phyloP scores from a whole-genome alignment of 805 yeast species.

The Kodamaea hsintzibuensis region DNA sequence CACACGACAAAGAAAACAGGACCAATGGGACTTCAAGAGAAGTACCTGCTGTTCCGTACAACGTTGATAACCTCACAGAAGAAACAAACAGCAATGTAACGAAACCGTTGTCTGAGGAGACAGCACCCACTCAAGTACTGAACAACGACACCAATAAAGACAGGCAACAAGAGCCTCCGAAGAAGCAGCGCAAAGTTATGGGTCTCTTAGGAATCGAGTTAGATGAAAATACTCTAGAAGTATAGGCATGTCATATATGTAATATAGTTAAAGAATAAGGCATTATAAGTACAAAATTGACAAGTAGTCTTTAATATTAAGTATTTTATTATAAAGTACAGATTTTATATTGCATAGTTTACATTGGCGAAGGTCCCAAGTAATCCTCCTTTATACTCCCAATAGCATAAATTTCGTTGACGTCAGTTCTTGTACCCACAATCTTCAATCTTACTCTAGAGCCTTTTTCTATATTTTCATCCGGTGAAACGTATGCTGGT shows the following conservation, averaged over 20 bases:
- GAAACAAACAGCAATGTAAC: neutral
- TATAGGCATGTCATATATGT: neutral
- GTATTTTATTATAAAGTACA: neutral
- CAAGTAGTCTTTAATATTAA: neutral
- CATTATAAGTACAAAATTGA: neutral
- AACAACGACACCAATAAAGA: neutral
- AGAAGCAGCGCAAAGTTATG: constrained; percentile 18
- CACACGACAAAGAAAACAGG: neutral
- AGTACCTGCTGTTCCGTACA: no score
- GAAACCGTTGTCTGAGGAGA: neutral
- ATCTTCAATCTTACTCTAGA: constrained; percentile 91
- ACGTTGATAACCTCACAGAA: neutral
- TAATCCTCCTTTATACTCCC: constrained; percentile 98
- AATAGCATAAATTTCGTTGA: constrained; percentile 94
- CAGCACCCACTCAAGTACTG: neutral
- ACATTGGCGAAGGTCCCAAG: constrained; percentile 72
- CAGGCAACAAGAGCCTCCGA: constrained; percentile 6
- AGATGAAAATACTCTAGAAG: constrained; percentile 8
- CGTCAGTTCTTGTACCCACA: constrained; percentile 97
- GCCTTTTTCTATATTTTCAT: constrained; percentile 92
- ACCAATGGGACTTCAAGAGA: neutral
- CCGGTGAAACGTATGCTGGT: constrained; percentile 96
- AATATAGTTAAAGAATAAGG: constrained; percentile 9
- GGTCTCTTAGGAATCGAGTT: constrained; percentile 27
- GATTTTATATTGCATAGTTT: constrained; percentile 7